Base-by-base conservation (phyloP, 495 filamentous ascomycete genomes). In the Penicillium flavigenum region DNA sequence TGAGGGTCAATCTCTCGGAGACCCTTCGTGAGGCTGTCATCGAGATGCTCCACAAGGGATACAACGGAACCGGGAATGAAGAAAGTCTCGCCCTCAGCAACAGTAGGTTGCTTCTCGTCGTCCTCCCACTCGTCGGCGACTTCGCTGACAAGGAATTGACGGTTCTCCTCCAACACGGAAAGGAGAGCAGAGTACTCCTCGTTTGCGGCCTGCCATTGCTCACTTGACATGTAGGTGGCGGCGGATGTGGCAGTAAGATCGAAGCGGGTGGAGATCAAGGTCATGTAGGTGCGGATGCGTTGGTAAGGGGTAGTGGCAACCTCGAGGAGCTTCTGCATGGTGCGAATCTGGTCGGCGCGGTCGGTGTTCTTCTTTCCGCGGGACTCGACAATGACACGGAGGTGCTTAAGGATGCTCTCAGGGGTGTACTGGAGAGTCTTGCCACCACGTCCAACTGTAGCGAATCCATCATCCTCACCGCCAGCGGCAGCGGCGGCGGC, bases 301-400 rank as follows among this genome's bases (percentile, higher is more conserved):
- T 97, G 94, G 77, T 99, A 99, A 26, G 94, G 90, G 34, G 86
- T 91, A 58, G 81, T 83, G 41, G 95, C 82, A 60, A 98, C 90
- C 70, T 95, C 91, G 64, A 87, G 79, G 50, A 99, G 84, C 79
- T 90, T 96, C 81, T 98, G 94, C 94, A 99, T 96, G 50, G 93
- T 86, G 72, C 85, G 85, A 69, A 99, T 97, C 76, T 98, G 94
- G 75, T 98, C 94, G 36, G 82, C 70, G 42, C 92, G 87, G 69
- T 99, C 94, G 58, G 95, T 97, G 76, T 97, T 98, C 85, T 98
- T 99, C 81, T 96, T 92, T 70, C 94, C 94, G 74, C 94, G 82
- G 24, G 93, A 92, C 78, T 98, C 94, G 58, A 98, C 81, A 65
- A 99, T 97, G 42, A 87, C 83, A 41, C 91, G 84, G 36, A 99